Conservation (phyloP, 257 asterid genomes). For the Nicotiana tabacum region DNA sequence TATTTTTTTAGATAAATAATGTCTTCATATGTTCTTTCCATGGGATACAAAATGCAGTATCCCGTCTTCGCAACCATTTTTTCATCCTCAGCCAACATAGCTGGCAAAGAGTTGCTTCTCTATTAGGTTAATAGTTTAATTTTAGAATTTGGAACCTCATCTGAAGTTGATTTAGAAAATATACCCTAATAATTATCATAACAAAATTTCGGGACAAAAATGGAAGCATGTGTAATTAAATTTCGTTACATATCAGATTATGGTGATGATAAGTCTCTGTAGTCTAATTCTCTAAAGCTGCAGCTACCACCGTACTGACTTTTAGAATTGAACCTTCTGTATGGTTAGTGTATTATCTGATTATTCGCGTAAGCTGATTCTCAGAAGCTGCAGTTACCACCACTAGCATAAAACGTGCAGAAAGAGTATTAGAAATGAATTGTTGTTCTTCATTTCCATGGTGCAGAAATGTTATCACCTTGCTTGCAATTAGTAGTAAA, state of each 20-base stretch:
- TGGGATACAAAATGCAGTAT: background rate
- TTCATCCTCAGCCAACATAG: background rate
- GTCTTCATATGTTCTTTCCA: background rate
- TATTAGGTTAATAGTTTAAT: background rate
- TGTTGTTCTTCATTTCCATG: too few relatives aligned
- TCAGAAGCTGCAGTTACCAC: background rate
- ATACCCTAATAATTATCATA: background rate
- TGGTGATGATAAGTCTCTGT: background rate
- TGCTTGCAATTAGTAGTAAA: too few relatives aligned
- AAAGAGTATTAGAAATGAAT: too few relatives aligned
- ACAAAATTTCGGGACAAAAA: background rate
- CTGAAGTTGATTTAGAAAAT: background rate
- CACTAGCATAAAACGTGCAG: background rate
- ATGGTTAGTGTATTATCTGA: background rate
- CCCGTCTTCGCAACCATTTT: background rate
- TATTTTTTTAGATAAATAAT: background rate
- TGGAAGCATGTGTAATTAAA: background rate
- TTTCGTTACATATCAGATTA: background rate
- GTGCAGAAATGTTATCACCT: too few relatives aligned
- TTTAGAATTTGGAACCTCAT: background rate
- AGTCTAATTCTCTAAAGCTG: constrained; percentile 10
- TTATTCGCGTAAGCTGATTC: background rate
- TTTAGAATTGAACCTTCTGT: background rate
- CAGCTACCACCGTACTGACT: background rate
- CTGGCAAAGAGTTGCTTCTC: background rate